Conservation (phyloP, 257 asterid genomes). For the Penstemon davidsonii region DNA sequence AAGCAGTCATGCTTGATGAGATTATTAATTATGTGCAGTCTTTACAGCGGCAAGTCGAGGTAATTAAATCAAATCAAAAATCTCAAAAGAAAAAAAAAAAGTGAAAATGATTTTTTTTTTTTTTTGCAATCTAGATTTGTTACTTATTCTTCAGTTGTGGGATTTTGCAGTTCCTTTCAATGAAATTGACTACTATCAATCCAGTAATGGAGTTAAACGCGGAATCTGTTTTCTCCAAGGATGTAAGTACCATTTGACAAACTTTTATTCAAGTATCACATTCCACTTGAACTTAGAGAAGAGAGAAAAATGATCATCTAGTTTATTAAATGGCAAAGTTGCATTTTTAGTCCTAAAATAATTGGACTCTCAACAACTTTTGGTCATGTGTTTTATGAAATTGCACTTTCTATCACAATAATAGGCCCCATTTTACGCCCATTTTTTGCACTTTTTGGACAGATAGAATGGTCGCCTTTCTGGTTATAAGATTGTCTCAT, state of each 20-base stretch:
- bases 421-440: no score
- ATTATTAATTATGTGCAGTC: constrained; percentile 88
- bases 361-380: no score
- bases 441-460: no score
- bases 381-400: no score
- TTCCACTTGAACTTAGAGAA: constrained; percentile 12
- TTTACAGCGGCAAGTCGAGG: constrained; percentile 89
- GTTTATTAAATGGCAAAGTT: no score
- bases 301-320: no score
- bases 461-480: no score
- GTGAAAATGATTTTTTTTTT: not conserved
- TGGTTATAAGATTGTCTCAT: no score
- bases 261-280: not conserved
- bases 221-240: constrained; percentile 70
- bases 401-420: no score
- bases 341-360: no score
- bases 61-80: constrained; percentile 27
- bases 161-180: constrained; percentile 73
- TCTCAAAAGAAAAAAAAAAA: no score
- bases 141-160: not conserved
- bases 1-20: constrained; percentile 97
- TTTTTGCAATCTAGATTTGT: not conserved
- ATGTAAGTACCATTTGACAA: constrained; percentile 45
- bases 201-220: constrained; percentile 70
- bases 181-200: constrained; percentile 79